Evolutionary conservation across 2,329 filamentous ascomycete species (phyloP).

Genomic region (Blumeria graminis): DNA sequence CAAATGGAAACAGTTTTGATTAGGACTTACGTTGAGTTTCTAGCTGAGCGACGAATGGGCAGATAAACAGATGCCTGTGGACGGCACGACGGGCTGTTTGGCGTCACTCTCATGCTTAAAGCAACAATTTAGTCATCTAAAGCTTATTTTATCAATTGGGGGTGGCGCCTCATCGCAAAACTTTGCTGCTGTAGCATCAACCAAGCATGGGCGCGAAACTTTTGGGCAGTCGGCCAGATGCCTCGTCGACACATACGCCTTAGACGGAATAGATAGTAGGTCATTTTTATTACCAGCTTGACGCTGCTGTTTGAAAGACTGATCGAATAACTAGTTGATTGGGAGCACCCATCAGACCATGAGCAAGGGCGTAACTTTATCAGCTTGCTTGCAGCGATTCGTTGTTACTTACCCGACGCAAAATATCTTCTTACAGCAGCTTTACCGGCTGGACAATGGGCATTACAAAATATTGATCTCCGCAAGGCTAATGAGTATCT

Average conservation of each 20-base stretch:
- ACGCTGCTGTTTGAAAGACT: not conserved
- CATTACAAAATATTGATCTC: slow-evolving; percentile 46
- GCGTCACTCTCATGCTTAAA: slow-evolving; percentile 53
- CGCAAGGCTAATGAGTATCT: slow-evolving; percentile 36
- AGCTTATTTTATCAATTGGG: slow-evolving; percentile 56
- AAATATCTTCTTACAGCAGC: slow-evolving; percentile 47
- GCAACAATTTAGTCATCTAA: slow-evolving; percentile 41
- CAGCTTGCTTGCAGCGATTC: slow-evolving; percentile 38
- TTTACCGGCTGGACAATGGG: slow-evolving; percentile 41
- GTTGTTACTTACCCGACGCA: slow-evolving; percentile 41
- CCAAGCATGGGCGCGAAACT: slow-evolving; percentile 33
- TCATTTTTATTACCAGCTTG: slow-evolving; percentile 1
- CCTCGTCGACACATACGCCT: slow-evolving; percentile 43
- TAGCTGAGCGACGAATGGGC: slow-evolving; percentile 63
- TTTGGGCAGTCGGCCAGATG: slow-evolving; percentile 44
- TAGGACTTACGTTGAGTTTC: slow-evolving; percentile 1
- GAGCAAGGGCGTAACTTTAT: slow-evolving; percentile 48
- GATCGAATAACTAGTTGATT: slow-evolving; percentile 34
- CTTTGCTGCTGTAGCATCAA: slow-evolving; percentile 42
- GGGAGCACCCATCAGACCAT: slow-evolving; percentile 47
- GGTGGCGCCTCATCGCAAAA: slow-evolving; percentile 39
- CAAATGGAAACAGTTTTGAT: not conserved
- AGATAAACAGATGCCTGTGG: slow-evolving; percentile 46
- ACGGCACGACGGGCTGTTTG: slow-evolving; percentile 46
- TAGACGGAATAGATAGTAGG: slow-evolving; percentile 58